A percentile compares a stretch with the other conserved stretches of the same genome.
These are phyloP conservation scores for Aspergillus viridinutans DNA, from an alignment of 2,329 filamentous ascomycete genomes.

Conservation along the genomic window DNA sequence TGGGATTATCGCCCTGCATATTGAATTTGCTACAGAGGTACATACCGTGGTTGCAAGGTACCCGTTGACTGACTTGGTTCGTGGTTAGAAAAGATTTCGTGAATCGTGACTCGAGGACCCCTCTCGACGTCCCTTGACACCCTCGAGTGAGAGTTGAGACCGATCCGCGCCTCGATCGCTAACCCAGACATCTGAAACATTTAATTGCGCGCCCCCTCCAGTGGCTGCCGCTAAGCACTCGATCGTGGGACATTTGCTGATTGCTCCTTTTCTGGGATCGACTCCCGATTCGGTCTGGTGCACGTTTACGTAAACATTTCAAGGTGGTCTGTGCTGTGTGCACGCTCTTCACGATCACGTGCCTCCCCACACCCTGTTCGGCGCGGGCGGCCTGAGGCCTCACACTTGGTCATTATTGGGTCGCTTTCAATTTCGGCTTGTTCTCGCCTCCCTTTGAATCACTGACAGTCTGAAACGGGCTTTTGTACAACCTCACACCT, in stretches of 20 bases:
- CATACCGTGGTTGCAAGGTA: neutral
- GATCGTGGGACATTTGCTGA: constrained; percentile 1
- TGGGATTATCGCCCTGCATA: neutral
- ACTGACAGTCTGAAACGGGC: constrained; percentile 24
- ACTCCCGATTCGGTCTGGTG: constrained; percentile 9
- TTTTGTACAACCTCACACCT: constrained; percentile 44
- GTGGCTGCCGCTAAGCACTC: constrained; percentile 13
- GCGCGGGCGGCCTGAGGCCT: constrained; percentile 6
- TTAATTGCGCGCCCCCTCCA: neutral
- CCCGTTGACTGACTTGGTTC: neutral
- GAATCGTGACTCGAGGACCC: neutral
- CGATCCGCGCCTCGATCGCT: constrained; percentile 1
- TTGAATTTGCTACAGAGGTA: neutral
- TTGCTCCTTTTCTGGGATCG: constrained; percentile 6
- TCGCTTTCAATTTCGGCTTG: neutral
- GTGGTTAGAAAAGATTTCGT: neutral
- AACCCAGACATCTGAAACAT: constrained; percentile 1
- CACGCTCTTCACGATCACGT: constrained; percentile 21
- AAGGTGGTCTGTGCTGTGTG: constrained; percentile 15
- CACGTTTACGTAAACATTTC: constrained; percentile 13
- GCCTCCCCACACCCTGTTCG: constrained; percentile 16
- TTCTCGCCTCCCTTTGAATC: neutral
- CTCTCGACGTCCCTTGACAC: neutral
- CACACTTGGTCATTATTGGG: neutral
- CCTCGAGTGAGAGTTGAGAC: constrained; percentile 1